Conservation (phyloP, 768 basidiomycete genomes). For the Dentipellis sp. region DNA sequence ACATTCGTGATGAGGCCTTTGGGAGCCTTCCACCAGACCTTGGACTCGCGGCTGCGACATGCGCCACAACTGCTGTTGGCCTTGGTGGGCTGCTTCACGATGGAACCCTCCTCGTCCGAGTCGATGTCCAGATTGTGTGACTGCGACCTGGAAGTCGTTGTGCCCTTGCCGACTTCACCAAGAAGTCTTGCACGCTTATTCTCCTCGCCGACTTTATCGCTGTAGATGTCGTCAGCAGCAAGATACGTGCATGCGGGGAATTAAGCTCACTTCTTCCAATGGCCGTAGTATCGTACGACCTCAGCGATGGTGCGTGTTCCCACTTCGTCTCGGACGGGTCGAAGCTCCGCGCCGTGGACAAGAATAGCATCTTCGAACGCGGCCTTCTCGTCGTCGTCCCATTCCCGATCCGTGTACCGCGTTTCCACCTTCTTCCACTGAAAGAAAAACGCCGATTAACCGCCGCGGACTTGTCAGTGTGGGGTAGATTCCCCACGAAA, state of each 20-base stretch:
- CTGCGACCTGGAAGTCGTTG: neutral
- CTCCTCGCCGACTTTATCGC: slow-evolving; percentile 62
- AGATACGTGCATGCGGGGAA: slow-evolving; percentile 3
- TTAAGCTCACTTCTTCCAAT: slow-evolving; percentile 68
- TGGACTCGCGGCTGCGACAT: slow-evolving; percentile 74
- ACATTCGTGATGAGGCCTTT: slow-evolving; percentile 71
- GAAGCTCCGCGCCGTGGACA: slow-evolving; percentile 71
- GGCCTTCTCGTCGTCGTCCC: slow-evolving; percentile 58
- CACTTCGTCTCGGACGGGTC: slow-evolving; percentile 68
- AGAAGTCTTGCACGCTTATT: slow-evolving; percentile 24
- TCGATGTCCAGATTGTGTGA: slow-evolving; percentile 1
- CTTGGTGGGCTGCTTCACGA: slow-evolving; percentile 48
- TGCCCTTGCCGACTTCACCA: neutral
- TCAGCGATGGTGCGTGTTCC: slow-evolving; percentile 61
- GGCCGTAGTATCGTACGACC: slow-evolving; percentile 76
- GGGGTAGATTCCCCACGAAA: too few species aligned
- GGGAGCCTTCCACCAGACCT: slow-evolving; percentile 87
- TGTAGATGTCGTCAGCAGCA: slow-evolving; percentile 19
- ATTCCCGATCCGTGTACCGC: slow-evolving; percentile 59
- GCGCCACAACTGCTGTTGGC: slow-evolving; percentile 64
- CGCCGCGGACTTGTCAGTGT: too few species aligned
- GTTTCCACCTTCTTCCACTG: slow-evolving; percentile 73
- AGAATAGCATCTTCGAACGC: slow-evolving; percentile 72
- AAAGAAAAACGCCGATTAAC: neutral
- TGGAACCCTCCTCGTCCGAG: slow-evolving; percentile 72